A percentile compares a stretch with the other conserved stretches of the same genome.
Conservation (phyloP, 371 early-diverging fungal species). For the Rhizopus arrhizus region DNA sequence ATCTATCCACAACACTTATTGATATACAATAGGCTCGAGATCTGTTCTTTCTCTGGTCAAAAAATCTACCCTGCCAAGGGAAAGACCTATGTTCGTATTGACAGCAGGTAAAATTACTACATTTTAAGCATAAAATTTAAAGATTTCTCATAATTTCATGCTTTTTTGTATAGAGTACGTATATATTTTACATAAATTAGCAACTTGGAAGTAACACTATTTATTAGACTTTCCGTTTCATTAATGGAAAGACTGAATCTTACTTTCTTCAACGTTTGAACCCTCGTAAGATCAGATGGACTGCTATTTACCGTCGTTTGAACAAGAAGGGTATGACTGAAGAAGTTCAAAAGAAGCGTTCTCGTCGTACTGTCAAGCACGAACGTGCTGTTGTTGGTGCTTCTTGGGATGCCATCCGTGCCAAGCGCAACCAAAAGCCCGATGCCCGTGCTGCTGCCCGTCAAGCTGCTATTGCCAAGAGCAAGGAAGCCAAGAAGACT, state of each 20-base stretch:
- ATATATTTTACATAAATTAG: conserved; percentile 3
- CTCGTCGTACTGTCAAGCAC: conserved; percentile 92
- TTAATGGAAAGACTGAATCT: conserved; percentile 94
- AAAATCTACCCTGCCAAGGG: conserved; percentile 99
- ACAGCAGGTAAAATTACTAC: conserved; percentile 66
- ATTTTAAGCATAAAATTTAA: background rate
- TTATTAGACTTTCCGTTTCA: conserved; percentile 87
- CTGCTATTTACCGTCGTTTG: conserved; percentile 94
- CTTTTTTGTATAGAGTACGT: conserved; percentile 23
- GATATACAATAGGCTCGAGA: conserved; percentile 69
- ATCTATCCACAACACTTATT: conserved; percentile 9
- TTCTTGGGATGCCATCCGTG: conserved; percentile 92
- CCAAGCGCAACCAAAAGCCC: conserved; percentile 94
- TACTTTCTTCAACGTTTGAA: conserved; percentile 95
- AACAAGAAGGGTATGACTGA: conserved; percentile 98
- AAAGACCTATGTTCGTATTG: conserved; percentile 87
- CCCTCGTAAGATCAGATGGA: conserved; percentile 97
- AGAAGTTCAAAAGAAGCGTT: conserved; percentile 95
- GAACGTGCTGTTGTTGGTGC: conserved; percentile 96
- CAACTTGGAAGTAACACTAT: background rate
- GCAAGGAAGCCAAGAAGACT: conserved; percentile 87
- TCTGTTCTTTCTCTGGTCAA: conserved; percentile 95
- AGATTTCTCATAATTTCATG: background rate
- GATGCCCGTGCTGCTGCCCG: conserved; percentile 93
- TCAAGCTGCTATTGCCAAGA: conserved; percentile 80